These are phyloP conservation scores for Saccharomyces hybrid DNA, from an alignment of 1,139 yeast species.

Conservation along the genomic window DNA sequence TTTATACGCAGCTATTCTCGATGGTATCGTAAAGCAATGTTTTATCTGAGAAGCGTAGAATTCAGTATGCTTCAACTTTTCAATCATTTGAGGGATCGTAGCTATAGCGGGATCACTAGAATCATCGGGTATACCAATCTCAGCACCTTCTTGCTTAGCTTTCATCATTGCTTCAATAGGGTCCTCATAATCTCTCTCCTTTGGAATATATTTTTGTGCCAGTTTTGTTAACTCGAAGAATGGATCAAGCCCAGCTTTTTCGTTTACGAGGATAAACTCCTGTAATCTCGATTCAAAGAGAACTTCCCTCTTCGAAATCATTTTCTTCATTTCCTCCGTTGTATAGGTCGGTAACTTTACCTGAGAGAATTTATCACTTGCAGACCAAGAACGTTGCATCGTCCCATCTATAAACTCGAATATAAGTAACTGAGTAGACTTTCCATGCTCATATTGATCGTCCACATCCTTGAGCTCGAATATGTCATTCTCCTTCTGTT, in stretches of 20 bases:
- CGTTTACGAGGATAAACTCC: constrained; percentile 32
- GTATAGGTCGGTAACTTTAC: constrained; percentile 40
- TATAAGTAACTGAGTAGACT: constrained; percentile 48
- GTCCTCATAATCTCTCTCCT: constrained; percentile 39
- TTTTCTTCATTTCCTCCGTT: constrained; percentile 45
- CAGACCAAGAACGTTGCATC: constrained; percentile 38
- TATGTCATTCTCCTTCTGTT: constrained; percentile 44
- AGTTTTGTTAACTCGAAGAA: constrained; percentile 33
- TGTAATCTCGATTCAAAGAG: constrained; percentile 44
- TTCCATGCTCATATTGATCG: constrained; percentile 26
- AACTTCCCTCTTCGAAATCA: constrained; percentile 52
- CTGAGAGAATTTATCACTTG: constrained; percentile 31
- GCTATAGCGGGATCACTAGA: constrained; percentile 26
- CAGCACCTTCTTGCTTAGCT: constrained; percentile 11
- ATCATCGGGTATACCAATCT: constrained; percentile 20
- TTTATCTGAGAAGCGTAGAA: constrained; percentile 59
- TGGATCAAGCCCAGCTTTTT: constrained; percentile 34
- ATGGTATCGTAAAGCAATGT: constrained; percentile 37
- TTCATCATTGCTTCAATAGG: constrained; percentile 46
- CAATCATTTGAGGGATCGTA: constrained; percentile 41
- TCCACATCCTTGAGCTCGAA: constrained; percentile 37
- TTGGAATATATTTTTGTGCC: constrained; percentile 42
- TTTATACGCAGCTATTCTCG: constrained; percentile 41
- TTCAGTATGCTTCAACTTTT: constrained; percentile 39
- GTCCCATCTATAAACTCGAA: constrained; percentile 76